phyloP scores from a whole-genome alignment of 1,284 basidiomycete species.

The Phaffia rhodozyma region DNA sequence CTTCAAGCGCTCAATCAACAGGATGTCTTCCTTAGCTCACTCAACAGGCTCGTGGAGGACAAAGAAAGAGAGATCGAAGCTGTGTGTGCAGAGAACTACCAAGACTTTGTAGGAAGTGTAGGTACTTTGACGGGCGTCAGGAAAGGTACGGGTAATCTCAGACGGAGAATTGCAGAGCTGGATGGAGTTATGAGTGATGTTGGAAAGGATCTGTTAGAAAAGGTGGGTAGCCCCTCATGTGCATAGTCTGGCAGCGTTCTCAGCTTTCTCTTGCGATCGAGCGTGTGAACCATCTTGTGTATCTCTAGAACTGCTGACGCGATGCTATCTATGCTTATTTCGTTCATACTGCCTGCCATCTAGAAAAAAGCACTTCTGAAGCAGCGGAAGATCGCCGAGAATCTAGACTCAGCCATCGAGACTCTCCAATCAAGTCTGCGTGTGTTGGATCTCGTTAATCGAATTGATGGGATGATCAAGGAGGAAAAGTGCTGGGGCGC shows the following conservation, averaged over 20 bases:
- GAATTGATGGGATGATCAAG: slow-evolving; percentile 82
- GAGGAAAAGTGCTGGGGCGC: slow-evolving; percentile 95
- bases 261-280: background rate
- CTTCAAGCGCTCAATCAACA: slow-evolving; percentile 84
- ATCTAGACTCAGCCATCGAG: slow-evolving; percentile 93
- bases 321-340: background rate
- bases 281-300: background rate
- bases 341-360: no score
- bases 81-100: slow-evolving; percentile 91
- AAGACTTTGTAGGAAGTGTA: slow-evolving; percentile 93
- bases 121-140: slow-evolving; percentile 91
- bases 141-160: slow-evolving; percentile 46
- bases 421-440: slow-evolving; percentile 82
- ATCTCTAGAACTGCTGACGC: background rate
- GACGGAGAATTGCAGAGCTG: slow-evolving; percentile 44
- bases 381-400: slow-evolving; percentile 78
- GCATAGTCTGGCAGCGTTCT: background rate
- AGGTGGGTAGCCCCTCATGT: slow-evolving; percentile 33
- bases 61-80: slow-evolving; percentile 94
- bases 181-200: slow-evolving; percentile 50
- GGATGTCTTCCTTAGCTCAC: slow-evolving; percentile 74
- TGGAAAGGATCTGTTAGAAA: slow-evolving; percentile 72
- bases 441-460: slow-evolving; percentile 86
- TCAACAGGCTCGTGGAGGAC: slow-evolving; percentile 75
- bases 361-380: slow-evolving; percentile 73